These are phyloP conservation scores for Ilyonectria sp. DNA, from an alignment of 2,329 filamentous ascomycete genomes.

Conservation along the genomic window DNA sequence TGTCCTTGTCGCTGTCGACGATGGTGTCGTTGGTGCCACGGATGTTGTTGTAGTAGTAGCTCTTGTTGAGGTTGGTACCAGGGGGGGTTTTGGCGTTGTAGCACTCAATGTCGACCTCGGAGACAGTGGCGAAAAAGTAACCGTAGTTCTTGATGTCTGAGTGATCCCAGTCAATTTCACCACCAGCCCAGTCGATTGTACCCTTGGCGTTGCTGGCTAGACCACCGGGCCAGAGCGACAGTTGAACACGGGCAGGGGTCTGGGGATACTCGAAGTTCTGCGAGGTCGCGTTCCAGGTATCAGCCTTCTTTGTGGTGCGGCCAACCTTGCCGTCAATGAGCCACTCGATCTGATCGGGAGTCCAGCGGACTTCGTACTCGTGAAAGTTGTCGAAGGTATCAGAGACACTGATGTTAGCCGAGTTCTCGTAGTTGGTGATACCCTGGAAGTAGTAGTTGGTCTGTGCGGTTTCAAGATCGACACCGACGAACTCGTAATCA, in stretches of 20 bases:
- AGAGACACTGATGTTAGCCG: constrained; percentile 76
- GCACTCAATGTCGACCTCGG: constrained; percentile 87
- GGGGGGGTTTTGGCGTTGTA: constrained; percentile 76
- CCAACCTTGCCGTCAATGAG: constrained; percentile 84
- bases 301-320: constrained; percentile 80
- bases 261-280: constrained; percentile 92
- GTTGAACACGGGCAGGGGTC: constrained; percentile 89
- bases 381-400: constrained; percentile 86
- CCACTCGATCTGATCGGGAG: constrained; percentile 89
- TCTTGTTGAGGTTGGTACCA: constrained; percentile 77
- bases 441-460: constrained; percentile 99
- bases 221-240: constrained; percentile 97
- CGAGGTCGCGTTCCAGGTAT: constrained; percentile 89
- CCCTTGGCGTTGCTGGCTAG: constrained; percentile 83
- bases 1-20: constrained; percentile 80
- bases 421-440: constrained; percentile 87
- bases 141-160: constrained; percentile 84
- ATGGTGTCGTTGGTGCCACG: constrained; percentile 83
- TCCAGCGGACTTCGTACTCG: constrained; percentile 95
- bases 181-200: constrained; percentile 93
- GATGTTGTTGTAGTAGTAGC: constrained; percentile 81
- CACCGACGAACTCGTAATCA: constrained; percentile 94
- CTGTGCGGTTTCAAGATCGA: constrained; percentile 83
- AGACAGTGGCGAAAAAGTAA: constrained; percentile 90
- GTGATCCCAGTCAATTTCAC: constrained; percentile 86